Evolutionary conservation across 495 filamentous ascomycete genomes (phyloP).

Genomic region (Podospora pseudopauciseta): DNA sequence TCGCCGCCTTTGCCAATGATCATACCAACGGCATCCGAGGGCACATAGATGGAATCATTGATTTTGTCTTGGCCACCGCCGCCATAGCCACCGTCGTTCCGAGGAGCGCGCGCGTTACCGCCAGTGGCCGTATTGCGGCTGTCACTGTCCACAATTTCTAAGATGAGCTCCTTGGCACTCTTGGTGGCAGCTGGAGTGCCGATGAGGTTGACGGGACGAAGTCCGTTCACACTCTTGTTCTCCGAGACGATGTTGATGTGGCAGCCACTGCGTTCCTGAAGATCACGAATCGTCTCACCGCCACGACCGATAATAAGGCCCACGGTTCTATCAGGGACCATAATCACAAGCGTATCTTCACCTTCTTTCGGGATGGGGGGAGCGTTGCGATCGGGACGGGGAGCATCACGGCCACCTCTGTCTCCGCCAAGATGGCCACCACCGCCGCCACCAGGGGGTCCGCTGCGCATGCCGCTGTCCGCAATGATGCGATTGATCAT

Average conservation of each 20-base stretch:
- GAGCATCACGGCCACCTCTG: slow-evolving; percentile 22
- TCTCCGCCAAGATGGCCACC: slow-evolving; percentile 19
- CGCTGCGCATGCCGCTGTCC: slow-evolving; percentile 66
- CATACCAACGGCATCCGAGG: slow-evolving; percentile 84
- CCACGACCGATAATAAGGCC: slow-evolving; percentile 81
- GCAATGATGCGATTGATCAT: slow-evolving; percentile 79
- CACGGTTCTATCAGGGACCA: slow-evolving; percentile 86
- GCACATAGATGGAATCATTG: slow-evolving; percentile 74
- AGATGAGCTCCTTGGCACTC: slow-evolving; percentile 71
- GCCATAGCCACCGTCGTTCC: slow-evolving; percentile 32
- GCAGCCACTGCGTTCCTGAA: slow-evolving; percentile 78
- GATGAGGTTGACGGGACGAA: slow-evolving; percentile 81
- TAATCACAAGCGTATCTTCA: slow-evolving; percentile 75
- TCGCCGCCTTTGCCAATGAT: slow-evolving; percentile 86
- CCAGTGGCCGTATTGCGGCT: slow-evolving; percentile 51
- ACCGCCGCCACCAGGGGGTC: slow-evolving; percentile 34
- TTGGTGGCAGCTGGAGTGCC: slow-evolving; percentile 62
- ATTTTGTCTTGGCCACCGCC: slow-evolving; percentile 56
- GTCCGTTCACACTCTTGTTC: slow-evolving; percentile 77
- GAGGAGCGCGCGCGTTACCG: slow-evolving; percentile 34
- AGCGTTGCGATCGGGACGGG: slow-evolving; percentile 12
- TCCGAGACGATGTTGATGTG: slow-evolving; percentile 88
- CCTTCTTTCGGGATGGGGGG: slow-evolving; percentile 60
- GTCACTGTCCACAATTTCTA: slow-evolving; percentile 86
- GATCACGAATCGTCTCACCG: slow-evolving; percentile 83